Percentiles rank a stretch among this genome's conserved stretches.
These are phyloP conservation scores for Phlebiopsis gigantea DNA, from an alignment of 768 basidiomycete species.

Conservation along the genomic window DNA sequence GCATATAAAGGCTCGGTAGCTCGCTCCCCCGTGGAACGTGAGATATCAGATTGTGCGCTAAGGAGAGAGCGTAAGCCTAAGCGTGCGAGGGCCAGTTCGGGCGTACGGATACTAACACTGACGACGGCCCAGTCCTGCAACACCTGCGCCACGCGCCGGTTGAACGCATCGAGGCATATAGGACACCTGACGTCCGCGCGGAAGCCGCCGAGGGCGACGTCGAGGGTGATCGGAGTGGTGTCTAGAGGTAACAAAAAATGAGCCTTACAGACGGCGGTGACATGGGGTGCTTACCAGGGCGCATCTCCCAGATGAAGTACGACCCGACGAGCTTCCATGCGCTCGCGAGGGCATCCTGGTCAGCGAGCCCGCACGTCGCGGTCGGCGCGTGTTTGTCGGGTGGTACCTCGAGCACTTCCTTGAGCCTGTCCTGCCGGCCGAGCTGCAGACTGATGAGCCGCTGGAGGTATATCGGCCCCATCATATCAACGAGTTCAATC, in stretches of 20 bases:
- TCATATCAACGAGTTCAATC: constrained; percentile 32
- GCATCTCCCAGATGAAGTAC: constrained; percentile 79
- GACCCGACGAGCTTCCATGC: constrained; percentile 63
- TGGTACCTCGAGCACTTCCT: constrained; percentile 22
- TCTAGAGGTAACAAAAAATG: neutral
- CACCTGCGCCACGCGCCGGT: neutral
- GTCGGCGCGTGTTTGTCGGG: constrained; percentile 22
- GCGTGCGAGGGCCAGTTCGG: neutral
- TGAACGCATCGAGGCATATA: neutral
- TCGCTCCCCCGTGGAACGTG: too few relatives aligned
- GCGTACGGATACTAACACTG: too few relatives aligned
- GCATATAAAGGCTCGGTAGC: too few relatives aligned
- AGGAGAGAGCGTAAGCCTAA: neutral
- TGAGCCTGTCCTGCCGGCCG: constrained; percentile 31
- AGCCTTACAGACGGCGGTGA: neutral
- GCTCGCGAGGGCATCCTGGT: constrained; percentile 21
- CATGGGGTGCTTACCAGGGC: constrained; percentile 26
- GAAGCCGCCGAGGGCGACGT: neutral
- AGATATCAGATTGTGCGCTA: too few relatives aligned
- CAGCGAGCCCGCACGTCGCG: constrained; percentile 12
- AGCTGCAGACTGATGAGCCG: constrained; percentile 36
- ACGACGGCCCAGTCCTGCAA: neutral
- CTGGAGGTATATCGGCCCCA: constrained; percentile 38
- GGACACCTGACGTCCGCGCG: neutral
- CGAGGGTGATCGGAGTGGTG: neutral